A percentile compares a stretch with the other conserved stretches of the same genome.
These are phyloP conservation scores for Botrytis deweyae DNA, from an alignment of 2,329 filamentous ascomycete species.

Conservation along the genomic window DNA sequence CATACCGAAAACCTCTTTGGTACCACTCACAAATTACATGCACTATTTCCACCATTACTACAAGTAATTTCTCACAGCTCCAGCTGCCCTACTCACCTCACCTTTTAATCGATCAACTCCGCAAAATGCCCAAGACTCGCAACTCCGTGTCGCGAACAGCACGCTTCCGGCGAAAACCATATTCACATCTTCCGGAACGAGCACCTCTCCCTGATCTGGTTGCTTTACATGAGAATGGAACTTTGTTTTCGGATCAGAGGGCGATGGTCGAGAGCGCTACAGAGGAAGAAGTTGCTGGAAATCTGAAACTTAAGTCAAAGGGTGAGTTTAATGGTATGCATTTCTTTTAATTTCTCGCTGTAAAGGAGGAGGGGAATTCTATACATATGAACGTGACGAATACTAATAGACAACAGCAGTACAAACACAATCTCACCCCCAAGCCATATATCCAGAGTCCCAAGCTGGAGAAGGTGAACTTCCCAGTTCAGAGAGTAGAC, in stretches of 20 bases:
- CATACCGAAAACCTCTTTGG: rapidly evolving
- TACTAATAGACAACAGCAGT: not conserved
- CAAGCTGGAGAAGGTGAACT: not conserved
- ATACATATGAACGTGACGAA: not conserved
- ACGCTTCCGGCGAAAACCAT: not conserved
- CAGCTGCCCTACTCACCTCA: not conserved
- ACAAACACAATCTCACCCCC: too few species aligned
- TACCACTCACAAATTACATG: not conserved
- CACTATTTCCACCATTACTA: not conserved
- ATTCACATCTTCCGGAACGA: not conserved
- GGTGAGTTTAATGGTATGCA: not conserved
- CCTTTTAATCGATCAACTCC: rapidly evolving
- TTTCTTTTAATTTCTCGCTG: not conserved
- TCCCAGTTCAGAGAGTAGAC: not conserved
- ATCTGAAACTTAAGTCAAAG: rapidly evolving
- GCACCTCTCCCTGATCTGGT: not conserved
- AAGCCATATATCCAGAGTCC: too few species aligned
- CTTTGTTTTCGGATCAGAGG: not conserved
- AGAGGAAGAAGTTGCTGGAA: not conserved
- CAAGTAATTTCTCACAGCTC: not conserved
- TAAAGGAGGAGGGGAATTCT: not conserved
- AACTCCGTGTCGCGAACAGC: not conserved
- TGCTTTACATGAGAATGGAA: not conserved
- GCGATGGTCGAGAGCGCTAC: not conserved
- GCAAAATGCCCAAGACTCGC: not conserved